phyloP scores from a whole-genome alignment of 1,139 yeast genomes.

The Casaregolazyma suthepensis region DNA sequence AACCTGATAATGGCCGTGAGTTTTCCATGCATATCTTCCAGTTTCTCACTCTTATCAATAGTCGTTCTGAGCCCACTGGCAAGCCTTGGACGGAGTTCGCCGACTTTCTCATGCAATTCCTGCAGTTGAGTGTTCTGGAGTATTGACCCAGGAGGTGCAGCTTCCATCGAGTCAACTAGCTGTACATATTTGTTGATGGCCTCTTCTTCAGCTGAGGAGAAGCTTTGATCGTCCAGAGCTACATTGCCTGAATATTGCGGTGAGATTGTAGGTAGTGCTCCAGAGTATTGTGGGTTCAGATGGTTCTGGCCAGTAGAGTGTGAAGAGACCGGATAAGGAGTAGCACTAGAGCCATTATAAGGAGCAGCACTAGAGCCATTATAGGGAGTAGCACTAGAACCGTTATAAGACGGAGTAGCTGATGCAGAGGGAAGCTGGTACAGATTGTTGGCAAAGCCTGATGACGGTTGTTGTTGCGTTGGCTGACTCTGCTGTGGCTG shows the following conservation, averaged over 20 bases:
- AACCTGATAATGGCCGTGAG: conserved; percentile 70
- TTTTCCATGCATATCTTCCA: conserved; percentile 76
- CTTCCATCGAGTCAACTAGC: conserved; percentile 50
- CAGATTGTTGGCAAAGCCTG: conserved; percentile 4
- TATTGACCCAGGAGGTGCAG: conserved; percentile 48
- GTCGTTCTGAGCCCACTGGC: conserved; percentile 59
- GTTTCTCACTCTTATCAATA: conserved; percentile 59
- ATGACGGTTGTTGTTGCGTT: conserved; percentile 1
- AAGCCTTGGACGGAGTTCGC: conserved; percentile 67
- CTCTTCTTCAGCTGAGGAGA: conserved; percentile 59
- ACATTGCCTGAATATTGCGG: neutral
- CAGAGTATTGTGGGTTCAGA: neutral
- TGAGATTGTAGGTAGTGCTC: neutral
- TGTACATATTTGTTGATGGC: conserved; percentile 66
- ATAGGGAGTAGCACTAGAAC: conserved; percentile 8
- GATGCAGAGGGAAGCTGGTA: conserved; percentile 5
- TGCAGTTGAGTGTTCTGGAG: conserved; percentile 57
- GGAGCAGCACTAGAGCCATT: too few relatives aligned
- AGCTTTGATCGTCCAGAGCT: conserved; percentile 26
- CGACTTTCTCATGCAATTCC: conserved; percentile 57
- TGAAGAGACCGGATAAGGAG: neutral
- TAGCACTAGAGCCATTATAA: conserved; percentile 8
- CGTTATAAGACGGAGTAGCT: conserved; percentile 1
- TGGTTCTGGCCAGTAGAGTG: conserved; percentile 1
- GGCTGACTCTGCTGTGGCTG: neutral